Conservation (phyloP, 2,329 filamentous ascomycete genomes). For the Phaeoacremonium minimum region DNA sequence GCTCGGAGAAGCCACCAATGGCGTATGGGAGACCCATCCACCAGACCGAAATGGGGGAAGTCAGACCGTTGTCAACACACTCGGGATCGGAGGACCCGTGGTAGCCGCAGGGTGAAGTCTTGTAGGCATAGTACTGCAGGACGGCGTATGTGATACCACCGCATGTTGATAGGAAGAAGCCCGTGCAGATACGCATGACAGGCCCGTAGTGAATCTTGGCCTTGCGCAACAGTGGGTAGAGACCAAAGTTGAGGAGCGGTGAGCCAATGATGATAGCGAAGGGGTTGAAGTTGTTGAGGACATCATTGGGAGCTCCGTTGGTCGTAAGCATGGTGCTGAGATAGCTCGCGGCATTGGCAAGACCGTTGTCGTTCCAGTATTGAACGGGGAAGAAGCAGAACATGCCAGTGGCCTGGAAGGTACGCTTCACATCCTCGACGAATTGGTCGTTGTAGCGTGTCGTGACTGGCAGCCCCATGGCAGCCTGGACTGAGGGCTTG, state of each 20-base stretch:
- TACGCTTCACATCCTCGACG: conserved; percentile 61
- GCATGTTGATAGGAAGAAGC: conserved; percentile 36
- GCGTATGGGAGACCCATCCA: conserved; percentile 45
- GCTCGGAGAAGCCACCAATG: conserved; percentile 49
- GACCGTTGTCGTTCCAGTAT: conserved; percentile 27
- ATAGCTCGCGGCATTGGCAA: conserved; percentile 14
- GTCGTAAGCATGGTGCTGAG: conserved; percentile 17
- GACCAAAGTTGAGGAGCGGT: conserved; percentile 42
- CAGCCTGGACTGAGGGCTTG: conserved; percentile 48
- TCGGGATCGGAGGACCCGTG: conserved; percentile 25
- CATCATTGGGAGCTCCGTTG: conserved; percentile 55
- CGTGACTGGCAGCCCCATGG: conserved; percentile 28
- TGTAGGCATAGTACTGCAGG: conserved; percentile 54
- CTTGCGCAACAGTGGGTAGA: conserved; percentile 55
- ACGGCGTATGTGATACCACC: conserved; percentile 45
- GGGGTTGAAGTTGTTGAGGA: conserved; percentile 56
- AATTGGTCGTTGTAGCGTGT: conserved; percentile 63
- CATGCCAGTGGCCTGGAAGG: conserved; percentile 12
- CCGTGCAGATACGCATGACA: conserved; percentile 52
- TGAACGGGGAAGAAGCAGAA: neutral
- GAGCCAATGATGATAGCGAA: conserved; percentile 55
- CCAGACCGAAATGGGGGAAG: conserved; percentile 44
- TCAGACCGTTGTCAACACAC: conserved; percentile 26
- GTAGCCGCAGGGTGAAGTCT: conserved; percentile 47
- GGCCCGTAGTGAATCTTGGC: conserved; percentile 50